Percentiles rank a stretch among this genome's conserved stretches.
Conservation (phyloP, 2,329 filamentous ascomycete species). For the Rhynchosporium graminicola region DNA sequence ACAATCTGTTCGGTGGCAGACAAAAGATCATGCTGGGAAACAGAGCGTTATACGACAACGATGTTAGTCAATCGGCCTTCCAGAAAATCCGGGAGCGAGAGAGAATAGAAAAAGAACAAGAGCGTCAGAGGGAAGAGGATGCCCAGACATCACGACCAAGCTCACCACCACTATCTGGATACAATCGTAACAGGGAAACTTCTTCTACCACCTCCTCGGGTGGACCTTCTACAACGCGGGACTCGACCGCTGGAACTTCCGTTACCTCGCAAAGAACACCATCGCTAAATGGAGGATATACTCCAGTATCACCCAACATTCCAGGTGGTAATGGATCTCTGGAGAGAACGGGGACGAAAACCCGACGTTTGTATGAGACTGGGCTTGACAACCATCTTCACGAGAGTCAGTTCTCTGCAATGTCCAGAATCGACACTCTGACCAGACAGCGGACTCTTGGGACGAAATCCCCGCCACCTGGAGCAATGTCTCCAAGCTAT, state of each 20-base stretch:
- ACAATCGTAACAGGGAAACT: conserved; percentile 77
- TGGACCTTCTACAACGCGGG: conserved; percentile 65
- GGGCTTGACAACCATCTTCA: conserved; percentile 77
- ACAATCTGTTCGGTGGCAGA: conserved; percentile 89
- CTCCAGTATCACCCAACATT: conserved; percentile 41
- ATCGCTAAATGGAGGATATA: conserved; percentile 54
- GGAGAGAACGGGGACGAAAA: conserved; percentile 69
- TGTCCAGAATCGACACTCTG: conserved; percentile 79
- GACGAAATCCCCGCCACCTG: conserved; percentile 34
- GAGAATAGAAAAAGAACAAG: conserved; percentile 45
- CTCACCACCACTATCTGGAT: conserved; percentile 61
- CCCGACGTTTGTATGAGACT: conserved; percentile 79
- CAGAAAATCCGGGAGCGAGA: conserved; percentile 66
- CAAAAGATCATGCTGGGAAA: conserved; percentile 88
- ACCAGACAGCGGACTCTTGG: conserved; percentile 57
- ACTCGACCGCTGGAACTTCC: conserved; percentile 87
- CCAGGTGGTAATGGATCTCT: conserved; percentile 47
- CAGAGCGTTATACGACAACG: conserved; percentile 79
- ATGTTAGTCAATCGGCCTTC: conserved; percentile 80
- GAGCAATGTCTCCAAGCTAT: conserved; percentile 33
- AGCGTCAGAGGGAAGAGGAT: conserved; percentile 43
- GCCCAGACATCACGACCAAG: conserved; percentile 49
- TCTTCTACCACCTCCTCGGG: conserved; percentile 78
- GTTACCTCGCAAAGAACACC: conserved; percentile 70
- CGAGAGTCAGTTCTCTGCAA: conserved; percentile 74